These are phyloP conservation scores for Myxozyma neglecta DNA, from an alignment of 805 yeast genomes.

Conservation along the genomic window DNA sequence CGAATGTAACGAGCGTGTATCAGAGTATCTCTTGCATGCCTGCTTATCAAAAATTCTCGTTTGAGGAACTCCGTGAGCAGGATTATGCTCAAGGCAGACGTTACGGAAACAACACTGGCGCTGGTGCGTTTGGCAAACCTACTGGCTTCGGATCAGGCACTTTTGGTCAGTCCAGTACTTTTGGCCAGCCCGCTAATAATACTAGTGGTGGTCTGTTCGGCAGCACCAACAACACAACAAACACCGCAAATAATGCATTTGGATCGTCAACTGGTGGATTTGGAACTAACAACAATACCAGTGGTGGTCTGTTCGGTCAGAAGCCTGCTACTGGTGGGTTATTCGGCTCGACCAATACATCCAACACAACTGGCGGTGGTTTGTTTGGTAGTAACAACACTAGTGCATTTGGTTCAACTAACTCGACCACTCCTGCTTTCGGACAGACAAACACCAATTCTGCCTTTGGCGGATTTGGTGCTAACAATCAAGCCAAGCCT, in stretches of 20 bases:
- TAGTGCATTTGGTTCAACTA: slow-evolving; percentile 25
- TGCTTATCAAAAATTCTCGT: slow-evolving; percentile 75
- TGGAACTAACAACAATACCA: slow-evolving; percentile 33
- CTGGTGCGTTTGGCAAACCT: slow-evolving; percentile 35
- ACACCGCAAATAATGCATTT: slow-evolving; percentile 21
- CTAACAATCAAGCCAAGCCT: slow-evolving; percentile 29
- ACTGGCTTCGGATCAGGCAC: slow-evolving; percentile 34
- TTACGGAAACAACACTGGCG: slow-evolving; percentile 32
- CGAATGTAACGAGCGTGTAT: slow-evolving; percentile 33
- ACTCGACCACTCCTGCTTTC: slow-evolving; percentile 42
- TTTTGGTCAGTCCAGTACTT: slow-evolving; percentile 34
- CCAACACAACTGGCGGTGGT: slow-evolving; percentile 24
- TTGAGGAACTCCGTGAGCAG: slow-evolving; percentile 84
- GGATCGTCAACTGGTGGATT: slow-evolving; percentile 17
- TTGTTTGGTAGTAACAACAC: slow-evolving; percentile 31
- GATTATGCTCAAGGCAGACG: slow-evolving; percentile 77
- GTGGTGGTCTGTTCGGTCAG: slow-evolving; percentile 34
- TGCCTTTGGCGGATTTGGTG: slow-evolving; percentile 42
- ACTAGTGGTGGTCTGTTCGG: slow-evolving; percentile 45
- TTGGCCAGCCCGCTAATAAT: slow-evolving; percentile 28
- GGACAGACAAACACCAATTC: slow-evolving; percentile 42
- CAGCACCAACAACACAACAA: slow-evolving; percentile 28
- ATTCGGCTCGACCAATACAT: slow-evolving; percentile 22
- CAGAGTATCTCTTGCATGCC: slow-evolving; percentile 87
- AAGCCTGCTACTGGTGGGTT: slow-evolving; percentile 23